Conservation (phyloP, 2,329 filamentous ascomycete species). For the Claviceps pazoutovae region DNA sequence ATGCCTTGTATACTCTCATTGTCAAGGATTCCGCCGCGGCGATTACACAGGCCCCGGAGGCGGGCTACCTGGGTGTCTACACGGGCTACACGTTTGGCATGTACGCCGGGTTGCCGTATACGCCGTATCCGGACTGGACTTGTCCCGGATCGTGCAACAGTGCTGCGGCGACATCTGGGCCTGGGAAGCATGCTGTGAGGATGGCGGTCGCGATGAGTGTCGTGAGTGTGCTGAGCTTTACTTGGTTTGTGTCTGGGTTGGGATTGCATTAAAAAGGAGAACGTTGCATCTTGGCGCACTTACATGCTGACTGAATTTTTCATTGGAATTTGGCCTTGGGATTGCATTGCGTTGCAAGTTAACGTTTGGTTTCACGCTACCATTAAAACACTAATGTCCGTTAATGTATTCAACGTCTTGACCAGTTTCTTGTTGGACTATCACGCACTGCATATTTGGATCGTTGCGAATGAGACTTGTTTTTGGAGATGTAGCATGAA, state of each 20-base stretch:
- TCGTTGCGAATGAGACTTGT: too few species aligned
- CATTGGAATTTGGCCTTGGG: too few species aligned
- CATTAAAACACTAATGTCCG: too few species aligned
- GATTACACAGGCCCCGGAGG: slow-evolving; percentile 33
- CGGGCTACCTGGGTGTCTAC: slow-evolving; percentile 41
- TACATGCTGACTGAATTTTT: too few species aligned
- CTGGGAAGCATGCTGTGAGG: slow-evolving; percentile 33
- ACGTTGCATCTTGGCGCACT: neutral
- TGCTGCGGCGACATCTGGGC: slow-evolving; percentile 29
- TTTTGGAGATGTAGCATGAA: too few species aligned
- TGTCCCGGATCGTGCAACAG: slow-evolving; percentile 49
- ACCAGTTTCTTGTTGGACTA: too few species aligned
- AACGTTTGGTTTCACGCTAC: too few species aligned
- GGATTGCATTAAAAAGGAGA: slow-evolving; percentile 17
- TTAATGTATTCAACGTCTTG: too few species aligned
- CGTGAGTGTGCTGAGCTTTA: slow-evolving; percentile 45
- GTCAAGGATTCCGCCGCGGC: slow-evolving; percentile 44
- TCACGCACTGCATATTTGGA: too few species aligned
- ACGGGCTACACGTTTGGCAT: slow-evolving; percentile 41
- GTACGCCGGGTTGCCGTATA: slow-evolving; percentile 39
- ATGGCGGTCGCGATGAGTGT: slow-evolving; percentile 40
- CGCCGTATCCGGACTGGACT: slow-evolving; percentile 35
- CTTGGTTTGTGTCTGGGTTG: slow-evolving; percentile 47
- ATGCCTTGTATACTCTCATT: slow-evolving; percentile 45
- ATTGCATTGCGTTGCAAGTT: too few species aligned